Evolutionary conservation across 139 green algal species (phyloP).

Genomic region (Yamagishiella unicocca): DNA sequence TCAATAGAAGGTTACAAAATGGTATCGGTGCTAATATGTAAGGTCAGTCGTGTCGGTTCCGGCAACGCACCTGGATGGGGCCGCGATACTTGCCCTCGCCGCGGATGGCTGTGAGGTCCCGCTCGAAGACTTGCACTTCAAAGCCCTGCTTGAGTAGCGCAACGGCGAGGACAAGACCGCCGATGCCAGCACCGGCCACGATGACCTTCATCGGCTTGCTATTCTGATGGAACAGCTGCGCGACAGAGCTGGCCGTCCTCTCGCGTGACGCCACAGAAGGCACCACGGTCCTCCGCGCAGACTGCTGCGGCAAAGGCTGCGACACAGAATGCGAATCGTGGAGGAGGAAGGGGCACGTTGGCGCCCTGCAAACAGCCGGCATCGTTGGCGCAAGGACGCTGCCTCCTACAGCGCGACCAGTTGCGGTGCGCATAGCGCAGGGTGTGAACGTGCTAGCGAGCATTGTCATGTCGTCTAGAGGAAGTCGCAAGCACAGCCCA

Average conservation of each 20-base stretch:
- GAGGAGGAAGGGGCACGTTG: not conserved
- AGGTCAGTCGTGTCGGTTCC: too few species aligned
- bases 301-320: not conserved
- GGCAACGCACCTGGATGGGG: slow-evolving; percentile 86
- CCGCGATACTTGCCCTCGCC: slow-evolving; percentile 96
- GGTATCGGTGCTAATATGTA: too few species aligned
- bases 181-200: slow-evolving; percentile 91
- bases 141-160: slow-evolving; percentile 88
- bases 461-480: not conserved
- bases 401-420: not conserved
- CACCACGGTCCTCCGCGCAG: not conserved
- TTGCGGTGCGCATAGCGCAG: not conserved
- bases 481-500: too few species aligned
- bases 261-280: not conserved
- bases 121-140: slow-evolving; percentile 87
- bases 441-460: not conserved
- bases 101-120: slow-evolving; percentile 93
- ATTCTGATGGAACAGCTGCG: slow-evolving; percentile 29
- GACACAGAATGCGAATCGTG: not conserved
- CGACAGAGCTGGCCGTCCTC: not conserved
- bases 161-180: slow-evolving; percentile 90
- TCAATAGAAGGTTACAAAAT: too few species aligned
- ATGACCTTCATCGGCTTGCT: slow-evolving; percentile 70
- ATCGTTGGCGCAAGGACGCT: not conserved
- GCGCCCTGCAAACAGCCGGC: not conserved